Conservation (phyloP, 257 asterid genomes). For the Scutellaria baicalensis region DNA sequence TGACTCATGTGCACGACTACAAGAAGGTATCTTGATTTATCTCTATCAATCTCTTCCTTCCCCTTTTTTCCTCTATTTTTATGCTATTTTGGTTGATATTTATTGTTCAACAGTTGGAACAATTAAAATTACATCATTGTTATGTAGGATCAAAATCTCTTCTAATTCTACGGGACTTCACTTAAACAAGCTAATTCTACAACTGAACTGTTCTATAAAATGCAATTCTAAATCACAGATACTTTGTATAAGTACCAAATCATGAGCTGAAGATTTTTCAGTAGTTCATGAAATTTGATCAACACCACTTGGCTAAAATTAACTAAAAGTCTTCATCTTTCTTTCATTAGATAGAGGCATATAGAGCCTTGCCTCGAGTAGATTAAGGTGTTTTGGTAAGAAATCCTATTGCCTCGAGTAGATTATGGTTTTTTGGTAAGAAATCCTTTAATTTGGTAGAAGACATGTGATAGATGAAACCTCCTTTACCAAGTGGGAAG, state of each 20-base stretch:
- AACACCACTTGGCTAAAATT: not conserved
- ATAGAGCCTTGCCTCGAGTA: not conserved
- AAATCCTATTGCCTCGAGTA: no score
- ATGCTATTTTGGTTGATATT: not conserved
- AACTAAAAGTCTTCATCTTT: not conserved
- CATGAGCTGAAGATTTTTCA: not conserved
- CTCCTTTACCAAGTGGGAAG: not conserved
- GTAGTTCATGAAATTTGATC: not conserved
- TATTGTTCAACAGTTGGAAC: not conserved
- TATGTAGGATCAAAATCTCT: not conserved
- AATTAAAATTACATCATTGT: not conserved
- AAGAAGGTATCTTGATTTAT: constrained; percentile 35
- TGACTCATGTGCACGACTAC: constrained; percentile 52
- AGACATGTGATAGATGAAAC: not conserved
- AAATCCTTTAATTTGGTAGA: not conserved
- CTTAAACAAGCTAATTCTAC: not conserved
- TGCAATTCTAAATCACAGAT: not conserved
- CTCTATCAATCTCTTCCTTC: not conserved
- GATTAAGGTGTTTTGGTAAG: not conserved
- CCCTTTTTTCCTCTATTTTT: not conserved
- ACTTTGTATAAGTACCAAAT: not conserved
- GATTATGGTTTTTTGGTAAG: no score
- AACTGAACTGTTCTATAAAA: not conserved
- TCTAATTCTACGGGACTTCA: not conserved
- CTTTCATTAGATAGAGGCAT: not conserved